Evolutionary conservation across 1,284 basidiomycete genomes (phyloP).

Genomic region (Moesziomyces globuligerus): DNA sequence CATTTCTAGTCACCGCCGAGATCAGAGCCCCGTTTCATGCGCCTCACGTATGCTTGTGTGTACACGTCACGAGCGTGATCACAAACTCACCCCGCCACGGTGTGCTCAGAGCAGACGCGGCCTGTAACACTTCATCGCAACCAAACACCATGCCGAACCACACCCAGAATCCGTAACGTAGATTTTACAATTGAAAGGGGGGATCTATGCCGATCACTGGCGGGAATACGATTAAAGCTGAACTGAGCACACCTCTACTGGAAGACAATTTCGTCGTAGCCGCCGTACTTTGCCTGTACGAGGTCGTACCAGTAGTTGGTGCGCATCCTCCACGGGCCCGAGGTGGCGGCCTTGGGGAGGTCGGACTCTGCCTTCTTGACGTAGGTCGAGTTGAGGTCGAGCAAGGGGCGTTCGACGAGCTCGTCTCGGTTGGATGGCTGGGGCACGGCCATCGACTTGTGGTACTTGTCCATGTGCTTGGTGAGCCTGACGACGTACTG

Average conservation of each 20-base stretch:
- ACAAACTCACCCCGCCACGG: no score
- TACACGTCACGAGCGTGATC: no score
- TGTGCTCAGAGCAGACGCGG: no score
- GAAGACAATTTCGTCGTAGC: conserved; percentile 36
- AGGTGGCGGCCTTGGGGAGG: conserved; percentile 58
- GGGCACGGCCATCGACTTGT: conserved; percentile 38
- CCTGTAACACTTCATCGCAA: no score
- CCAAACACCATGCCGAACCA: no score
- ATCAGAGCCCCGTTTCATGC: no score
- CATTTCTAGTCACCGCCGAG: no score
- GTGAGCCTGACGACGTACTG: conserved; percentile 56
- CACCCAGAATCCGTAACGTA: no score
- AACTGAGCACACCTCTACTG: conserved; percentile 3
- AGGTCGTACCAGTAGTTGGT: conserved; percentile 60
- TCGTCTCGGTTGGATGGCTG: conserved; percentile 15
- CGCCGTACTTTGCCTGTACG: conserved; percentile 49
- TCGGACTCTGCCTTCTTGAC: conserved; percentile 53
- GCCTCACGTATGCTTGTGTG: no score
- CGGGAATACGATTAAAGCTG: not conserved
- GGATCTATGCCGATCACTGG: conserved; percentile 1
- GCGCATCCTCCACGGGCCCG: conserved; percentile 52
- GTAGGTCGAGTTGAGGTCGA: conserved; percentile 64
- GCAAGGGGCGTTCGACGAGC: conserved; percentile 43
- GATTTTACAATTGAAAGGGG: no score
- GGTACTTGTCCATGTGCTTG: conserved; percentile 51